Conservation (phyloP, 2,329 filamentous ascomycete species). For the Macrophomina phaseolina region DNA sequence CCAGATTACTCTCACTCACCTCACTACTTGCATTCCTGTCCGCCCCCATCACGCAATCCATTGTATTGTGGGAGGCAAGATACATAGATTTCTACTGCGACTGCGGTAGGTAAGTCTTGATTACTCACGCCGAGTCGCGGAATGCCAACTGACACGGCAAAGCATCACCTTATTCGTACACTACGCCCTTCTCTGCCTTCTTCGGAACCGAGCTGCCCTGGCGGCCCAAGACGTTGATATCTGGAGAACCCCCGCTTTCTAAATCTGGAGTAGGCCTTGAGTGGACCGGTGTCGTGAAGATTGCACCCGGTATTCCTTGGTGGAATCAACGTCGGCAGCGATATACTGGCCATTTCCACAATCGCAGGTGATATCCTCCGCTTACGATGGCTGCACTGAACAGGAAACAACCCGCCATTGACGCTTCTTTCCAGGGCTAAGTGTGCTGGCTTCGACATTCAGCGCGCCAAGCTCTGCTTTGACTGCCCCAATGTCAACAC, state of each 20-base stretch:
- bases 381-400: not conserved
- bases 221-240: constrained; percentile 65
- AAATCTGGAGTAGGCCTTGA: not conserved
- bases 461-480: constrained; percentile 60
- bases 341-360: constrained; percentile 34
- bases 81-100: constrained; percentile 74
- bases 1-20: constrained; percentile 2
- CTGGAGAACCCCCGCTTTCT: constrained; percentile 59
- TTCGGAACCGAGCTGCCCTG: constrained; percentile 61
- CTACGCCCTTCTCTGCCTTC: constrained; percentile 62
- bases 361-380: not conserved
- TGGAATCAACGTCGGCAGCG: constrained; percentile 51
- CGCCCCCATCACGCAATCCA: not conserved
- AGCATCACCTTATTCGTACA: constrained; percentile 65
- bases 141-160: constrained; percentile 41
- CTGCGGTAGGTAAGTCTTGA: constrained; percentile 65
- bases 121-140: not conserved
- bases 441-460: constrained; percentile 60
- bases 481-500: constrained; percentile 49
- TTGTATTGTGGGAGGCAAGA: constrained; percentile 62
- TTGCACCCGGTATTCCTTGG: constrained; percentile 73
- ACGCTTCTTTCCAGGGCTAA: constrained; percentile 68
- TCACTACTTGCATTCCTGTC: not conserved
- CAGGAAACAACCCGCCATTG: constrained; percentile 79
- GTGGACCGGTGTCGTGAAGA: constrained; percentile 46